phyloP scores from a whole-genome alignment of 805 yeast species.

The Metschnikowia cubensis region DNA sequence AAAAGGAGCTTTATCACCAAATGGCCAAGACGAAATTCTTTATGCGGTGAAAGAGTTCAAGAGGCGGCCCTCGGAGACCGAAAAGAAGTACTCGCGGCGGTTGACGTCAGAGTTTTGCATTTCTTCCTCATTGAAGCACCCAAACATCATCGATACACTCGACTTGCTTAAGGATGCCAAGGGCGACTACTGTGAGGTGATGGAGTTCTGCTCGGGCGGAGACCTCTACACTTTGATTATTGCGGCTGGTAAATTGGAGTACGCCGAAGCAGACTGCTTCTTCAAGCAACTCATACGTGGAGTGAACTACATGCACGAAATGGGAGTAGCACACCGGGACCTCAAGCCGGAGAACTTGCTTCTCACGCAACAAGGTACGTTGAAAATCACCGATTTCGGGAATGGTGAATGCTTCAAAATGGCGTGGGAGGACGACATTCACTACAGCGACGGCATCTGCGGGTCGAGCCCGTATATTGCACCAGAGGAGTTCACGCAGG shows the following conservation, averaged over 20 bases:
- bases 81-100: conserved; percentile 64
- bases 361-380: conserved; percentile 63
- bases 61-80: conserved; percentile 55
- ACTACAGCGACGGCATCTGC: conserved; percentile 69
- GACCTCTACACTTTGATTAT: conserved; percentile 71
- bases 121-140: conserved; percentile 71
- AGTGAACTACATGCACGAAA: conserved; percentile 81
- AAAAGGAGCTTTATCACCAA: conserved; percentile 27
- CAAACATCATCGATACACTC: conserved; percentile 70
- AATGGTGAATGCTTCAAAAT: conserved; percentile 76
- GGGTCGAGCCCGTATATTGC: conserved; percentile 91
- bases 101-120: conserved; percentile 81
- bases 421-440: conserved; percentile 79
- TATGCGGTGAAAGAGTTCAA: conserved; percentile 89
- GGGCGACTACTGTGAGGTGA: conserved; percentile 78
- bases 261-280: conserved; percentile 84
- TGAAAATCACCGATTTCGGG: conserved; percentile 88
- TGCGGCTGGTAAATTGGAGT: conserved; percentile 73
- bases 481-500: conserved; percentile 70
- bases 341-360: conserved; percentile 83
- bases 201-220: conserved; percentile 84
- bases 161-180: conserved; percentile 79
- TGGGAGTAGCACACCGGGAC: conserved; percentile 89
- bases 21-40: conserved; percentile 41
- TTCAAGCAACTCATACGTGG: conserved; percentile 83